These are phyloP conservation scores for Backusella tuberculispora DNA, from an alignment of 192 early-diverging fungal species.

Conservation along the genomic window DNA sequence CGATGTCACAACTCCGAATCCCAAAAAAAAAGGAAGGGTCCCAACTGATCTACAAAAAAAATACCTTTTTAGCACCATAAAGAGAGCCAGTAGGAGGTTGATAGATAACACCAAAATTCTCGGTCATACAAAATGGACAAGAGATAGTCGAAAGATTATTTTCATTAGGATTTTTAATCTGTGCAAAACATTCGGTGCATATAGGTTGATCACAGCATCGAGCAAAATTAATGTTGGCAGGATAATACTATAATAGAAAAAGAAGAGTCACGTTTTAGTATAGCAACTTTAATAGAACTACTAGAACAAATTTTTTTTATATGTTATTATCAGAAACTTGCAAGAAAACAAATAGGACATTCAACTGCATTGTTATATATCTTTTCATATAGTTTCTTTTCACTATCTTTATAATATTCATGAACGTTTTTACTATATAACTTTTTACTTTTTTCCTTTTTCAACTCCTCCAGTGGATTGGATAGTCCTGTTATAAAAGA, in stretches of 20 bases:
- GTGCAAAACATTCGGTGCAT: slow-evolving; percentile 96
- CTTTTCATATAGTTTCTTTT: slow-evolving; percentile 12
- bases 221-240: slow-evolving; percentile 89
- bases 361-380: slow-evolving; percentile 61
- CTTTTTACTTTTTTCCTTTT: background rate
- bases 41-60: slow-evolving; percentile 6
- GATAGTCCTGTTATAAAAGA: background rate
- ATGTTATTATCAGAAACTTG: slow-evolving; percentile 39
- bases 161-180: slow-evolving; percentile 72
- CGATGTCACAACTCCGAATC: slow-evolving; percentile 2
- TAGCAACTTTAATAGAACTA: background rate
- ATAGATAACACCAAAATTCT: slow-evolving; percentile 22
- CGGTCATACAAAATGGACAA: slow-evolving; percentile 21
- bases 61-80: background rate
- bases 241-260: slow-evolving; percentile 66
- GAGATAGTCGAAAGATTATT: background rate
- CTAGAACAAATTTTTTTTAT: background rate
- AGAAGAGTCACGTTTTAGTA: background rate
- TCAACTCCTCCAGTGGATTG: slow-evolving; percentile 2
- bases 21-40: too few species aligned
- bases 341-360: slow-evolving; percentile 95
- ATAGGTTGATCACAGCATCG: slow-evolving; percentile 94
- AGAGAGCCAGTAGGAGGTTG: background rate
- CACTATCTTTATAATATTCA: slow-evolving; percentile 13
- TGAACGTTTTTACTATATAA: background rate